Base-by-base conservation (phyloP, 83 land plant species). In the Diphasiastrum complanatum region DNA sequence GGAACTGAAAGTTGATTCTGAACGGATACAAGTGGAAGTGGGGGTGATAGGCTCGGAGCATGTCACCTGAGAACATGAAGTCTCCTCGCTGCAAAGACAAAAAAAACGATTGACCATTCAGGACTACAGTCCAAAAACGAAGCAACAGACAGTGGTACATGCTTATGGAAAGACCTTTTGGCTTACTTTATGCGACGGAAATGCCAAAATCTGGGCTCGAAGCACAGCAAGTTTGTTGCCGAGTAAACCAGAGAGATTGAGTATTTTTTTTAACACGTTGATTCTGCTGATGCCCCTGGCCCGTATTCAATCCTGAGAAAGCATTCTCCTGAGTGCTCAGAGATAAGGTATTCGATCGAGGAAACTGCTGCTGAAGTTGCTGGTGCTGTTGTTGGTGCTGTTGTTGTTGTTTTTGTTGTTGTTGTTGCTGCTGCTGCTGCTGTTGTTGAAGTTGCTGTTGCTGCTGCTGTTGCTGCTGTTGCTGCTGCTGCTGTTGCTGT, bases 191-290 rank as follows among this genome's bases (percentile, higher is more conserved):
- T 90, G 51, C 30, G 90, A 85, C 70, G 93, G 83, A 35, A 95
- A 95, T 36, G 99, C 99, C 32, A 95, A 61, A 52, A 95, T 90
- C 63, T 95, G 99, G 32, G 89, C 82, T 63, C 85, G 96, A 2
- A 95, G 87, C 56, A 86, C 87, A 72, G 78, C 76, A 25, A 86
- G 80, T 53, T n/a, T 95, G 99, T 36, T 86, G 90, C 60, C 80
- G 80, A 19, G 97, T 89, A 64, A 95, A 95, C 87, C 91, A 57
- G 61, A 27, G 56, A 23, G 56, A 33, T 33, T 52, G 56, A 3
- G 6, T 16, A n/a, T n/a, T n/a, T n/a, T n/a, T n/a, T n/a, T n/a
- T n/a, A 41, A 18, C 47, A 66, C 53, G 70, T 32, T 55, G 33
- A 2, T 49, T 63, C 38, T 43, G 40, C 14, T 76, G 83, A 20